phyloP scores from a whole-genome alignment of 306 rosid genomes.

The Cucumis melo region DNA sequence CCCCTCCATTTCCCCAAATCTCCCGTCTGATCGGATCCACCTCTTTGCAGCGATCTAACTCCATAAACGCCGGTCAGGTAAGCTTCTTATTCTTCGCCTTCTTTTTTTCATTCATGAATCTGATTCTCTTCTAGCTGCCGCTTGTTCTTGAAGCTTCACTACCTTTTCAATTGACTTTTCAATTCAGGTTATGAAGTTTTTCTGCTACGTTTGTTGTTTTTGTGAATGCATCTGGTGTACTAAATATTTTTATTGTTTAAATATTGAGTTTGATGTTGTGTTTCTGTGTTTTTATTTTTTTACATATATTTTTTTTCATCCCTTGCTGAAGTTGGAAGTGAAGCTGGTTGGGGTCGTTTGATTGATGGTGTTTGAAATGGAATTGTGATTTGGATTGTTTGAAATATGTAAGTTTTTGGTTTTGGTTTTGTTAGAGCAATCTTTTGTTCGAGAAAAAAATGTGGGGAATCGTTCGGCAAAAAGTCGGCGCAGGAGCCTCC shows the following conservation, averaged over 20 bases:
- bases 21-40: background rate
- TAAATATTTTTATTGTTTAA: background rate
- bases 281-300: too few relatives aligned
- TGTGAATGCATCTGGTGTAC: background rate
- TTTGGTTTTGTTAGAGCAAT: background rate
- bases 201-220: background rate
- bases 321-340: background rate
- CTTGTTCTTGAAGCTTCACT: background rate
- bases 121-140: background rate
- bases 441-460: slow-evolving; percentile 26
- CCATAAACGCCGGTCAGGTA: background rate
- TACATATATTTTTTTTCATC: too few relatives aligned
- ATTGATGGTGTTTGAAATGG: background rate
- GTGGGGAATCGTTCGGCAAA: slow-evolving; percentile 56
- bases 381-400: background rate
- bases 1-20: background rate
- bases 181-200: background rate
- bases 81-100: background rate
- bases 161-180: background rate
- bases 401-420: background rate
- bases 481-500: slow-evolving; percentile 30
- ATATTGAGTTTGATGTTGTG: background rate
- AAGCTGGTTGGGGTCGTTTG: background rate
- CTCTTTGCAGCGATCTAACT: background rate
- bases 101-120: background rate